Percentiles rank a stretch among this genome's conserved stretches.
phyloP scores from a whole-genome alignment of 192 early-diverging fungal species.

The Coemansia umbellata region DNA sequence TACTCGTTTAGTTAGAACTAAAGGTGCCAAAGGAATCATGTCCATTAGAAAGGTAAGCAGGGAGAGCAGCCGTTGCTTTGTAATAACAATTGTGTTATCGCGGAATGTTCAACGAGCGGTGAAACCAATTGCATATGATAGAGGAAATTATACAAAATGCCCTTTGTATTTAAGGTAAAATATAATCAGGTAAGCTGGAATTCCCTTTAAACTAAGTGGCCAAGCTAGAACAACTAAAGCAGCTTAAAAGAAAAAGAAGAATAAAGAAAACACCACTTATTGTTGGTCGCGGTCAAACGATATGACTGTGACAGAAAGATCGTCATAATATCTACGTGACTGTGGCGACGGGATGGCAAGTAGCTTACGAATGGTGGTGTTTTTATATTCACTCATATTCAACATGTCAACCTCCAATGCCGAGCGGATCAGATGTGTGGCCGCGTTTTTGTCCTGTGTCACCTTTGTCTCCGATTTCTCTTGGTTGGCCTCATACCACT shows the following conservation, averaged over 20 bases:
- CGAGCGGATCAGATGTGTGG: slow-evolving; percentile 68
- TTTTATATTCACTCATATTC: slow-evolving; percentile 58
- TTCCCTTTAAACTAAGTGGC: too few relatives aligned
- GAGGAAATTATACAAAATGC: too few relatives aligned
- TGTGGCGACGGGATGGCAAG: slow-evolving; percentile 62
- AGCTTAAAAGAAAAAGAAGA: background rate
- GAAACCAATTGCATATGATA: too few relatives aligned
- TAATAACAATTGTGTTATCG: too few relatives aligned
- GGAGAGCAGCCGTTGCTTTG: too few relatives aligned
- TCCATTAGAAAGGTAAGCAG: too few relatives aligned
- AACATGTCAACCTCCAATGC: slow-evolving; percentile 49
- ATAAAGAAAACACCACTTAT: background rate
- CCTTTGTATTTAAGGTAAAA: too few relatives aligned
- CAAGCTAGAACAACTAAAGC: too few relatives aligned
- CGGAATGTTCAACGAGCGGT: too few relatives aligned
- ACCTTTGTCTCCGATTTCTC: slow-evolving; percentile 1
- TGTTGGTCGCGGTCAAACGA: slow-evolving; percentile 27
- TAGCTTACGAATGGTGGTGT: slow-evolving; percentile 57
- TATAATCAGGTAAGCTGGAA: too few relatives aligned
- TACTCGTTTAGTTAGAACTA: too few relatives aligned
- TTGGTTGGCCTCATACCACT: slow-evolving; percentile 21
- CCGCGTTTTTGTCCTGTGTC: slow-evolving; percentile 56
- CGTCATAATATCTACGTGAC: slow-evolving; percentile 70
- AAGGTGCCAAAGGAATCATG: too few relatives aligned
- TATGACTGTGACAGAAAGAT: slow-evolving; percentile 73